These are phyloP conservation scores for Talaromyces sp. DNA, from an alignment of 2,329 filamentous ascomycete genomes.

Conservation along the genomic window DNA sequence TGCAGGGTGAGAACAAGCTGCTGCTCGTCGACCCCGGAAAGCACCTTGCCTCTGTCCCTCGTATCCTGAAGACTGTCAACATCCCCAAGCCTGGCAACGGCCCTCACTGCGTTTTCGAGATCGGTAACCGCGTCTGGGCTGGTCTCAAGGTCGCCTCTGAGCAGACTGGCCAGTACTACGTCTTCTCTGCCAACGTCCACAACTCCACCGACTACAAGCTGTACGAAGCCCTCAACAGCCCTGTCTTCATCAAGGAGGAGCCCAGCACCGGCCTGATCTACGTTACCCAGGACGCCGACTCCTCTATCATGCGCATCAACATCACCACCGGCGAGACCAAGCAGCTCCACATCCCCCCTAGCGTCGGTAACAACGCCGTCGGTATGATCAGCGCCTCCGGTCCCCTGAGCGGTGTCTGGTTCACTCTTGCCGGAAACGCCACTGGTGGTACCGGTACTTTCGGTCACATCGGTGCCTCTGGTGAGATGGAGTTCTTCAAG, in stretches of 20 bases:
- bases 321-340: slow-evolving; percentile 9
- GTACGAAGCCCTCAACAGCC: slow-evolving; percentile 6
- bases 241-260: neutral
- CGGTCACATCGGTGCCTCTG: slow-evolving; percentile 13
- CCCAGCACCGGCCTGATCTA: slow-evolving; percentile 1
- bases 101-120: slow-evolving; percentile 17
- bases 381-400: slow-evolving; percentile 13
- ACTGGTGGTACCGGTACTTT: slow-evolving; percentile 17
- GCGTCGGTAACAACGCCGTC: slow-evolving; percentile 17
- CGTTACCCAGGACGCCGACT: slow-evolving; percentile 15
- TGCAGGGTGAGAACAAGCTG: slow-evolving; percentile 16
- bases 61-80: slow-evolving; percentile 9
- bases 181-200: slow-evolving; percentile 14
- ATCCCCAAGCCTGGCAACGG: slow-evolving; percentile 13
- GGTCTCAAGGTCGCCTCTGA: slow-evolving; percentile 14
- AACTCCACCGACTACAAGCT: slow-evolving; percentile 9
- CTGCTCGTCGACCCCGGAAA: slow-evolving; percentile 13
- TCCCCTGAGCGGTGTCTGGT: slow-evolving; percentile 14
- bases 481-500: slow-evolving; percentile 13
- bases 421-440: slow-evolving; percentile 15
- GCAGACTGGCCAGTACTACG: slow-evolving; percentile 15
- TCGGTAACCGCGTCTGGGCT: slow-evolving; percentile 16
- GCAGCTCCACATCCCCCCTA: slow-evolving; percentile 12
- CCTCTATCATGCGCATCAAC: slow-evolving; percentile 18
- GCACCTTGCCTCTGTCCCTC: slow-evolving; percentile 7